These are phyloP conservation scores for Solanum chiquidenum DNA, from an alignment of 257 asterid species.

Conservation along the genomic window DNA sequence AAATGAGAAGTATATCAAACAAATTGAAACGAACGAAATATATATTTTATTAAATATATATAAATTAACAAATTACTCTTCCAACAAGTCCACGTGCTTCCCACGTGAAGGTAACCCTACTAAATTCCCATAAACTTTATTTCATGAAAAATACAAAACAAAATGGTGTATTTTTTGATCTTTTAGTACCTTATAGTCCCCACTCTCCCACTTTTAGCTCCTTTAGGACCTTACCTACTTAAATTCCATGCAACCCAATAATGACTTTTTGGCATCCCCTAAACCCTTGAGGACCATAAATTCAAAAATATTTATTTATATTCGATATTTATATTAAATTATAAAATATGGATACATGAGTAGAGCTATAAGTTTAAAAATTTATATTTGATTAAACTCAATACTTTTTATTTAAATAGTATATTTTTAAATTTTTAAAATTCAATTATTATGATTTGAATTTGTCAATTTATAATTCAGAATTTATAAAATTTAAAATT, in stretches of 20 bases:
- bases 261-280: neutral
- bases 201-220: neutral
- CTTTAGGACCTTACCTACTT: neutral
- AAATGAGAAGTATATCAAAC: too few relatives aligned
- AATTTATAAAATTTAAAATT: too few relatives aligned
- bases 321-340: neutral
- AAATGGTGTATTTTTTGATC: neutral
- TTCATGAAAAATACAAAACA: neutral
- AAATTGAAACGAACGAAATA: too few relatives aligned
- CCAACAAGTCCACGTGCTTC: constrained; percentile 12
- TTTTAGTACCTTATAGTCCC: neutral
- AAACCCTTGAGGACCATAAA: neutral
- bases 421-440: too few relatives aligned
- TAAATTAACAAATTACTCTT: neutral
- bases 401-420: too few relatives aligned
- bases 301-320: neutral
- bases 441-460: too few relatives aligned
- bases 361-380: neutral
- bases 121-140: neutral
- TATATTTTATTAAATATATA: too few relatives aligned
- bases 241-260: neutral
- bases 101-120: constrained; percentile 19
- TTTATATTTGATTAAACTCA: too few relatives aligned
- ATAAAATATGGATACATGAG: too few relatives aligned
- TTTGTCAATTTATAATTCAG: too few relatives aligned